Conservation (phyloP, 495 filamentous ascomycete genomes). For the Melanomma pulvis-pyrius region DNA sequence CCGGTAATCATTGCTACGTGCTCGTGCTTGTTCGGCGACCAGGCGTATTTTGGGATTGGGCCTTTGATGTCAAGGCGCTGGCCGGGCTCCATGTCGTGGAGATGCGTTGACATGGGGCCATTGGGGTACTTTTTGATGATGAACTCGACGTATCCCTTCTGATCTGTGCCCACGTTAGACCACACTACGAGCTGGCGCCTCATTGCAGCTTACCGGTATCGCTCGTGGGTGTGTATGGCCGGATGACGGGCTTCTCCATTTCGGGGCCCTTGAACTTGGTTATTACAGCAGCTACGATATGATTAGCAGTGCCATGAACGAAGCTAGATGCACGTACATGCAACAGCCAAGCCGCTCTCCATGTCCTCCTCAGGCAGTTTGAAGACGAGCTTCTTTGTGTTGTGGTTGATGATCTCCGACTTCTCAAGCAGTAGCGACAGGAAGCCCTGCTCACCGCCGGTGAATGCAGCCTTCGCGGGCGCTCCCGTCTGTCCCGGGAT, state of each 20-base stretch:
- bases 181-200: neutral
- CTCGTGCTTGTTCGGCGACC: conserved; percentile 89
- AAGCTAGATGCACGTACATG: conserved; percentile 57
- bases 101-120: conserved; percentile 86
- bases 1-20: conserved; percentile 93
- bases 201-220: conserved; percentile 69
- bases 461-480: conserved; percentile 63
- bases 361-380: conserved; percentile 78
- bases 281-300: conserved; percentile 67
- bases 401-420: conserved; percentile 78
- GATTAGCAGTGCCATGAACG: conserved; percentile 8
- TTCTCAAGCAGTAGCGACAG: conserved; percentile 75
- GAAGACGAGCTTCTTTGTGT: conserved; percentile 88
- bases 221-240: conserved; percentile 90
- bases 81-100: conserved; percentile 79
- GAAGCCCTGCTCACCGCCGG: conserved; percentile 85
- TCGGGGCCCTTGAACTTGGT: conserved; percentile 81
- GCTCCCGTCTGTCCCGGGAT: conserved; percentile 19
- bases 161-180: conserved; percentile 50
- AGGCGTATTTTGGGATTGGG: conserved; percentile 90
- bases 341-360: conserved; percentile 76
- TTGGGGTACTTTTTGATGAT: conserved; percentile 87
- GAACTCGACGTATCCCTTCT: conserved; percentile 80
- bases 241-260: conserved; percentile 78
- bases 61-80: conserved; percentile 89